Evolutionary conservation across 139 green algal genomes (phyloP).

Genomic region (Coelastrella sp.): DNA sequence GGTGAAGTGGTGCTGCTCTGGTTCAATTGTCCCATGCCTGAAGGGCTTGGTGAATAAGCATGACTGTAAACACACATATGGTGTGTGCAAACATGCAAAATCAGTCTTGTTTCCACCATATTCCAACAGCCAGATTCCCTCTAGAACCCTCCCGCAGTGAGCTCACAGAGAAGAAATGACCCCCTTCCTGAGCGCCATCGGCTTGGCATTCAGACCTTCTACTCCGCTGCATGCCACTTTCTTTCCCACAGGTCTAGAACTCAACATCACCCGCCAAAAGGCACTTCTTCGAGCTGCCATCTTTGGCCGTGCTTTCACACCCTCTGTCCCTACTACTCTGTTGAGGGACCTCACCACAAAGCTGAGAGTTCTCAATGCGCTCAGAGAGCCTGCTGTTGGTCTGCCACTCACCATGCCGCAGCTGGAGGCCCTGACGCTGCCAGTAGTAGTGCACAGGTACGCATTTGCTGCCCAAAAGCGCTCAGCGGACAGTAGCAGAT

Average conservation of each 20-base stretch:
- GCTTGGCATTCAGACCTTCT: too few species aligned
- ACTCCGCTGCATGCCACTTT: too few species aligned
- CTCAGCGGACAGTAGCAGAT: too few species aligned
- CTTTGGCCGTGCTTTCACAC: constrained; percentile 77
- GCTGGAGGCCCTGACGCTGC: constrained; percentile 72
- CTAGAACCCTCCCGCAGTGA: too few species aligned
- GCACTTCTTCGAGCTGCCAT: constrained; percentile 72
- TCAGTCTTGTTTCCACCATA: too few species aligned
- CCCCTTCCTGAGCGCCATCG: too few species aligned
- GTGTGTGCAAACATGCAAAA: too few species aligned
- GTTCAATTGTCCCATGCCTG: too few species aligned
- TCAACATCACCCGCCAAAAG: constrained; percentile 47
- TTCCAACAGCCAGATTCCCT: too few species aligned
- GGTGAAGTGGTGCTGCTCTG: neutral
- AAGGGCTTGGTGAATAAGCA: neutral
- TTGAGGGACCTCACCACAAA: constrained; percentile 55
- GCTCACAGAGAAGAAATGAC: too few species aligned
- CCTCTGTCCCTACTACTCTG: constrained; percentile 46
- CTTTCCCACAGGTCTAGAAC: constrained; percentile 41
- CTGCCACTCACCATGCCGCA: constrained; percentile 84
- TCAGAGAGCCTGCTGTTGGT: constrained; percentile 77
- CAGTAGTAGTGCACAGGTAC: constrained; percentile 67
- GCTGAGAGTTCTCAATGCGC: constrained; percentile 85
- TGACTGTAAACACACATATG: too few species aligned
- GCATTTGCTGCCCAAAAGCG: neutral